Evolutionary conservation across 225 moss, liverwort and hornwort species (phyloP), one percentile per base, ranked within the genome.

Genomic region (Anthoceros angustus): DNA sequence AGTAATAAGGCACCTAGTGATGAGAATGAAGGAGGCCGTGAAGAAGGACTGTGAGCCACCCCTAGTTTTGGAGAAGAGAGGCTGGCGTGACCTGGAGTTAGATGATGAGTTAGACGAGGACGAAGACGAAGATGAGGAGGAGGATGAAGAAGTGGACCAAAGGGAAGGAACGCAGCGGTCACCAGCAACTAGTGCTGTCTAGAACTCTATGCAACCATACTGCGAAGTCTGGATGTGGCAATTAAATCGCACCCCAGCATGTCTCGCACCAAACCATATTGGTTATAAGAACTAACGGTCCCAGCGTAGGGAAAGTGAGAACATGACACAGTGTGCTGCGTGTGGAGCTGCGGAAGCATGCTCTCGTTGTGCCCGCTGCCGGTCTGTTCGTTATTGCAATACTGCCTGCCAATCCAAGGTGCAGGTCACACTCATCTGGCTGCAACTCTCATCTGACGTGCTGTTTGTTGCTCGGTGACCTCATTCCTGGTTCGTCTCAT

Each of bases 1-100:
- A 42, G 88, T 95, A 55, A 95, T 95, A 67, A 84, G 95, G 67
- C 95, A 95, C 76, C 79, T 95, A 82, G 73, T 83, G 60, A 95
- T 95, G 21, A 72, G 86, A 0, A 79, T 82, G 41, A 88, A 91
- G 66, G 62, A 72, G 76, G 88, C 86, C 40, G 65, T 85, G 20
- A 63, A 77, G 41, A 76, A 78, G 66, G 95, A 79, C 39, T 75
- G 73, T 8, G 77, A 77, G 61, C 75, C 91, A 42, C 91, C 88
- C 55, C 55, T 11, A 55, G 5, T 15, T 55, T 55, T 15, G 55
- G 55, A 55, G 55, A 55, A 15, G n/a, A 0, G 55, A 15, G 23
- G 0, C 7, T 55, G 5, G 1, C 18, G 1, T 18, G 55, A 55
- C 68, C 86, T 85, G 32, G 83, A 91, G 39, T 94, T 83, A 63